Conservation (phyloP, 2,329 filamentous ascomycete genomes). For the Aspergillus udagawae region DNA sequence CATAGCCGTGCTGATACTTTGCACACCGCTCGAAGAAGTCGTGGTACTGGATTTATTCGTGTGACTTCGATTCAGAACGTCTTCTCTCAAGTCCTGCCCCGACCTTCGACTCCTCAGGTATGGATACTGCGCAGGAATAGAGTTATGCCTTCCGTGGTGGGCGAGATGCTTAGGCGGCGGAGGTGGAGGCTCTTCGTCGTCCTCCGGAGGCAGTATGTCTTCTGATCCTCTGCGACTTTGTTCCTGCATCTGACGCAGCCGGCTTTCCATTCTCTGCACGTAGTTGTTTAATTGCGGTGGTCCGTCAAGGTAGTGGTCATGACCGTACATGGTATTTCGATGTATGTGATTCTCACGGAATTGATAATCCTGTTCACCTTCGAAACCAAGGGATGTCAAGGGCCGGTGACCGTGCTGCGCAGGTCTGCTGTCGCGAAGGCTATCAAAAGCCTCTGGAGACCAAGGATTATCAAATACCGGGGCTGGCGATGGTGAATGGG, state of each 20-base stretch:
- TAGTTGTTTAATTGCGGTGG: slow-evolving; percentile 78
- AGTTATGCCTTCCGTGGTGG: slow-evolving; percentile 41
- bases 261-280: slow-evolving; percentile 85
- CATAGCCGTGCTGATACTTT: slow-evolving; percentile 61
- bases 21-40: slow-evolving; percentile 68
- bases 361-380: slow-evolving; percentile 49
- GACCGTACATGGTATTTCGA: slow-evolving; percentile 37
- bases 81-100: slow-evolving; percentile 70
- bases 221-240: slow-evolving; percentile 40
- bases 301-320: slow-evolving; percentile 45
- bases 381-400: slow-evolving; percentile 70
- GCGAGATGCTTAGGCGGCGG: slow-evolving; percentile 57
- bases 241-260: slow-evolving; percentile 67
- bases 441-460: slow-evolving; percentile 84
- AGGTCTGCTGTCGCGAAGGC: slow-evolving; percentile 34
- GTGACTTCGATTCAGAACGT: slow-evolving; percentile 70
- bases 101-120: slow-evolving; percentile 41
- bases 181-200: slow-evolving; percentile 52
- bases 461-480: slow-evolving; percentile 63
- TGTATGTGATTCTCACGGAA: slow-evolving; percentile 57
- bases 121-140: slow-evolving; percentile 36
- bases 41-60: slow-evolving; percentile 86
- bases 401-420: slow-evolving; percentile 50
- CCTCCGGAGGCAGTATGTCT: slow-evolving; percentile 50
- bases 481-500: slow-evolving; percentile 50